phyloP scores from a whole-genome alignment of 768 basidiomycete genomes.

The Lactarius evosmus region DNA sequence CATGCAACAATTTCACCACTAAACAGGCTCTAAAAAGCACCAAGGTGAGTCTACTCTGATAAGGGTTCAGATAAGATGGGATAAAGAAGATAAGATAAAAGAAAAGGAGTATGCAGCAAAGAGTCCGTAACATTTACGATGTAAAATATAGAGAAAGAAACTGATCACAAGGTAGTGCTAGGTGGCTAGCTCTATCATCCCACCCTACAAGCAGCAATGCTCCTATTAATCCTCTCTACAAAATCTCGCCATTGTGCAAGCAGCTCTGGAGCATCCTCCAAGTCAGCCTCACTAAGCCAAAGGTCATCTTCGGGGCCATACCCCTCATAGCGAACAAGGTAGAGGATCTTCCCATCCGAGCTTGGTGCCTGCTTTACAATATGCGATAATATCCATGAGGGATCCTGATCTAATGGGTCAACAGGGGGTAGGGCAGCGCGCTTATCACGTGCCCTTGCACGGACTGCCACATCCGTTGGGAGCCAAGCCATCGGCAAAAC shows the following conservation, averaged over 20 bases:
- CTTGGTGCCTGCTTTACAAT: constrained; percentile 33
- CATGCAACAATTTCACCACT: too few relatives aligned
- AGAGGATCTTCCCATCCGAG: constrained; percentile 16
- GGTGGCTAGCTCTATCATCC: too few relatives aligned
- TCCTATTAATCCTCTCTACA: constrained; percentile 25
- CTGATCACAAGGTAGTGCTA: too few relatives aligned
- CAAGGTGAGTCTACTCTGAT: too few relatives aligned
- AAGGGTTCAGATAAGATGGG: too few relatives aligned
- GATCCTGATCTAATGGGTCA: constrained; percentile 25
- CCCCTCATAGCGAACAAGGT: constrained; percentile 34
- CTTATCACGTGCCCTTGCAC: constrained; percentile 17
- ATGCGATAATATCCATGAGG: constrained; percentile 34
- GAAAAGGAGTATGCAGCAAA: too few relatives aligned
- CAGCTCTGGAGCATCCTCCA: constrained; percentile 31
- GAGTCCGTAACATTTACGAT: too few relatives aligned
- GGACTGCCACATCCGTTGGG: constrained; percentile 10
- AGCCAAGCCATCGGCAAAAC: constrained; percentile 32
- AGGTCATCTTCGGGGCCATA: constrained; percentile 34
- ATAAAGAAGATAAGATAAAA: too few relatives aligned
- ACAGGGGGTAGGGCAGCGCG: constrained; percentile 27
- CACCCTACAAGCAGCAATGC: constrained; percentile 7
- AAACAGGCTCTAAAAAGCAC: too few relatives aligned
- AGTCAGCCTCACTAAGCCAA: constrained; percentile 28
- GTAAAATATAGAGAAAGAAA: too few relatives aligned
- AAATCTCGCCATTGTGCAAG: constrained; percentile 29